These are phyloP conservation scores for Stropharia rugosoannulata DNA, from an alignment of 768 basidiomycete species.

Conservation along the genomic window DNA sequence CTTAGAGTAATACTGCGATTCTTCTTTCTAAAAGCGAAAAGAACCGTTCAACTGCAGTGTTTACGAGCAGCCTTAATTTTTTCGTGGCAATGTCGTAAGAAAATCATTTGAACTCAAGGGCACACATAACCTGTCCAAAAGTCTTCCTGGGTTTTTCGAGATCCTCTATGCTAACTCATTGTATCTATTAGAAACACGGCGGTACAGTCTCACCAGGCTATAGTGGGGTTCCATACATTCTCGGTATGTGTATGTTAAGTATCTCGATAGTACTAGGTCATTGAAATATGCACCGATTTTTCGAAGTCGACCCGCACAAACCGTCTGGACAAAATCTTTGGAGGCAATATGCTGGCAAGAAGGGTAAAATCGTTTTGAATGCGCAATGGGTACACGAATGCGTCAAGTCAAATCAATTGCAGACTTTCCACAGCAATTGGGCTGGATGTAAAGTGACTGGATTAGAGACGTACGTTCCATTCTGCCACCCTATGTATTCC, in stretches of 20 bases:
- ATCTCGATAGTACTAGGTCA: not conserved
- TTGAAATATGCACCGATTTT: not conserved
- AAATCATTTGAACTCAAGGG: no score
- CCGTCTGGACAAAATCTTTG: constrained; percentile 80
- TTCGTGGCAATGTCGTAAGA: no score
- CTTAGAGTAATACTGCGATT: no score
- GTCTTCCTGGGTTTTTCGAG: no score
- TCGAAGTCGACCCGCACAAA: constrained; percentile 73
- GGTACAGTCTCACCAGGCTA: constrained; percentile 74
- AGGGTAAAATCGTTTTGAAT: constrained; percentile 74
- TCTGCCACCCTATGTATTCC: not conserved
- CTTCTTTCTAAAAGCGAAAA: no score
- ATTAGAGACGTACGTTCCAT: constrained; percentile 57
- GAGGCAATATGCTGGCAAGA: constrained; percentile 77
- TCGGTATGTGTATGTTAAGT: constrained; percentile 50
- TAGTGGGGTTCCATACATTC: constrained; percentile 76
- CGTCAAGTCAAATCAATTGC: constrained; percentile 62
- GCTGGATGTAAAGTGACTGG: constrained; percentile 82
- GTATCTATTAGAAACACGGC: constrained; percentile 62
- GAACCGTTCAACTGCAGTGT: no score
- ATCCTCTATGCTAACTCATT: not conserved
- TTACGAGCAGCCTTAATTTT: no score
- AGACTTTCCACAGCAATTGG: constrained; percentile 77
- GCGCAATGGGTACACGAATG: constrained; percentile 79
- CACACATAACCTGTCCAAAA: not conserved